Evolutionary conservation across 805 yeast species (phyloP).

Genomic region (Cyberlindnera nakhonratchasimensis): DNA sequence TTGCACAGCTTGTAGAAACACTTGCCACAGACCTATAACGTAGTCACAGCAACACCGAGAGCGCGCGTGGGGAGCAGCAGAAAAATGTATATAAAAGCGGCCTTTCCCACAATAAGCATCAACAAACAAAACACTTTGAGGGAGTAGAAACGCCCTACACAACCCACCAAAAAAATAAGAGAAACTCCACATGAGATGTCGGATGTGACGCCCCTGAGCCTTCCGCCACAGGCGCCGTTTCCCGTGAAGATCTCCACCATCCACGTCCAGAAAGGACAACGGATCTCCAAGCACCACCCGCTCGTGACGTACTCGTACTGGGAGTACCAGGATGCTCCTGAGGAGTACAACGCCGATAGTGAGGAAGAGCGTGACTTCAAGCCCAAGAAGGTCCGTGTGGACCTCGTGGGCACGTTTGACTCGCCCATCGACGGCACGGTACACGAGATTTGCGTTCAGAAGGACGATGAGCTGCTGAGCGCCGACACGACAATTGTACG

Average conservation of each 20-base stretch:
- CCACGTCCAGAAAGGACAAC: slow-evolving; percentile 30
- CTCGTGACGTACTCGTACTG: slow-evolving; percentile 43
- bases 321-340: slow-evolving; percentile 35
- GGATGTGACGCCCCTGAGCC: slow-evolving; percentile 21
- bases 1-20: too few species aligned
- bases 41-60: too few species aligned
- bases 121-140: too few species aligned
- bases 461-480: slow-evolving; percentile 55
- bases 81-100: too few species aligned
- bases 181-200: slow-evolving; percentile 14
- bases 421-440: slow-evolving; percentile 77
- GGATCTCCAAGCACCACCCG: slow-evolving; percentile 36
- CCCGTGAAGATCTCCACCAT: slow-evolving; percentile 38
- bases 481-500: slow-evolving; percentile 48
- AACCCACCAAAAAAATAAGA: too few species aligned
- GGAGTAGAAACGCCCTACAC: neutral
- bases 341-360: slow-evolving; percentile 19
- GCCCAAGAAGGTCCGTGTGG: slow-evolving; percentile 45
- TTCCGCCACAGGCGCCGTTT: slow-evolving; percentile 32
- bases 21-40: too few species aligned
- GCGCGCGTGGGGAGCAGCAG: too few species aligned
- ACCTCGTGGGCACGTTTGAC: slow-evolving; percentile 73
- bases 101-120: too few species aligned
- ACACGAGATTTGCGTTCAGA: slow-evolving; percentile 43
- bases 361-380: slow-evolving; percentile 20